Percentiles rank a stretch among this genome's conserved stretches.
Conservation (phyloP, 306 rosid species). For the Corylus americana region DNA sequence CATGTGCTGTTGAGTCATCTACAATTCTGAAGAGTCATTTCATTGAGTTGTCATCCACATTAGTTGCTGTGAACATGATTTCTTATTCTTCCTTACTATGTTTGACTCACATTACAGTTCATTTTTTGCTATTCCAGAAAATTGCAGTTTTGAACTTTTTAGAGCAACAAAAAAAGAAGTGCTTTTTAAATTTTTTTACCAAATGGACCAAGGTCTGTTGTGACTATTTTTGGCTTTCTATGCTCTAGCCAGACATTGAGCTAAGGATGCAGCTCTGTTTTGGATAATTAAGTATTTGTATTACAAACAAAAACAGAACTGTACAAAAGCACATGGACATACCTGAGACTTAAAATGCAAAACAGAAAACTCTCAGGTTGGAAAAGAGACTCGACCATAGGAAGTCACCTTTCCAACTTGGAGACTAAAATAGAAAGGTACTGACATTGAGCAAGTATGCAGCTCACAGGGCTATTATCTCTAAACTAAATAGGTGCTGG, state of each 20-base stretch:
- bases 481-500: neutral
- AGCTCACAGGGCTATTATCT: neutral
- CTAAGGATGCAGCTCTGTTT: neutral
- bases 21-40: neutral
- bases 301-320: too few relatives aligned
- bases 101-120: neutral
- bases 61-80: neutral
- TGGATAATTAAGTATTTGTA: too few relatives aligned
- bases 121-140: neutral
- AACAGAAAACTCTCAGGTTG: too few relatives aligned
- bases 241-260: conserved; percentile 5
- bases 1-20: neutral
- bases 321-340: too few relatives aligned
- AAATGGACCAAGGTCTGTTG: neutral
- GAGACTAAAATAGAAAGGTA: too few relatives aligned
- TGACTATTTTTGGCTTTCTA: neutral
- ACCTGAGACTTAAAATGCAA: too few relatives aligned
- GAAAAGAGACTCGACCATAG: too few relatives aligned
- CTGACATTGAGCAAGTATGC: neutral
- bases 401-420: too few relatives aligned
- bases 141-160: too few relatives aligned
- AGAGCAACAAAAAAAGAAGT: too few relatives aligned
- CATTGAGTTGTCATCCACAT: neutral
- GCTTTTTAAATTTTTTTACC: too few relatives aligned
- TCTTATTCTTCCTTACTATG: neutral